phyloP scores from a whole-genome alignment of 768 basidiomycete species.

The Kwoniella botswanensis region DNA sequence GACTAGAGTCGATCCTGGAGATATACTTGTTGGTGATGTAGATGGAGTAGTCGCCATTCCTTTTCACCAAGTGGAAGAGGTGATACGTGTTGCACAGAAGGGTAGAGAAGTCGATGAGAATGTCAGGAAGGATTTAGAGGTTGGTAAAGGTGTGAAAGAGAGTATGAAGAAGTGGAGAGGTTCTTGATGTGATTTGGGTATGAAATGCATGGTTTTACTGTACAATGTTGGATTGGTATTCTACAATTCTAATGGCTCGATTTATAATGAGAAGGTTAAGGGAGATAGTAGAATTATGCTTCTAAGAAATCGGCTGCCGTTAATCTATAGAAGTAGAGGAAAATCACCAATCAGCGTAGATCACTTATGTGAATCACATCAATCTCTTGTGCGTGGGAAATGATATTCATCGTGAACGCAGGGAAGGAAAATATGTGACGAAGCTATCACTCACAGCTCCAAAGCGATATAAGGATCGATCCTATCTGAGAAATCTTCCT shows the following conservation, averaged over 20 bases:
- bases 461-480: constrained; percentile 85
- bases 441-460: constrained; percentile 71
- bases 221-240: not conserved
- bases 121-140: constrained; percentile 75
- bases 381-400: too few relatives aligned
- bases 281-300: constrained; percentile 13
- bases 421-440: not conserved
- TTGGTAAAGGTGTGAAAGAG: constrained; percentile 73
- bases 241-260: not conserved
- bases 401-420: not conserved
- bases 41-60: constrained; percentile 89
- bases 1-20: constrained; percentile 72
- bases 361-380: too few relatives aligned
- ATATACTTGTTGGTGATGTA: constrained; percentile 82
- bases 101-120: constrained; percentile 70
- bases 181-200: constrained; percentile 39
- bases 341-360: not conserved
- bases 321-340: constrained; percentile 19
- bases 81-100: constrained; percentile 66
- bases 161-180: constrained; percentile 81
- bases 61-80: constrained; percentile 63
- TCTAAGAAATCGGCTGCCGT: constrained; percentile 51
- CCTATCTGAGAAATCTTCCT: constrained; percentile 82
- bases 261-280: not conserved
- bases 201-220: constrained; percentile 2